phyloP scores from a whole-genome alignment of 352 stramenopile species.

The Globisporangium paddicum region DNA sequence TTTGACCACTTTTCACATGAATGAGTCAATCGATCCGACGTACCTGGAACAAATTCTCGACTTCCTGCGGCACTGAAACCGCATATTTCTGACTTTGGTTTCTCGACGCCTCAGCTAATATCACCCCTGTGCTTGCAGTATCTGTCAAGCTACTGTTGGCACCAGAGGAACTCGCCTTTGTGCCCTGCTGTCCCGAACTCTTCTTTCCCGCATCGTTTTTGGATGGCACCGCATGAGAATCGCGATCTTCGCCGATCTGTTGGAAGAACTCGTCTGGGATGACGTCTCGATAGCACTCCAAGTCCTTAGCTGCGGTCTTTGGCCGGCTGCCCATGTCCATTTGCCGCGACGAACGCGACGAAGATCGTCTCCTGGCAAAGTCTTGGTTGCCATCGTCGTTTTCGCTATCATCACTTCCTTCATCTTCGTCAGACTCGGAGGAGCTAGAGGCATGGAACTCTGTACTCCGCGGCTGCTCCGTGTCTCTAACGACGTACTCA shows the following conservation, averaged over 20 bases:
- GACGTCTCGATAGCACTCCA: slow-evolving; percentile 51
- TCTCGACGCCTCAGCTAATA: not conserved
- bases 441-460: slow-evolving; percentile 61
- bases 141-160: not conserved
- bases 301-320: slow-evolving; percentile 48
- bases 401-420: slow-evolving; percentile 9
- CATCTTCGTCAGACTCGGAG: slow-evolving; percentile 34
- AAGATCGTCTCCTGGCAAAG: not conserved
- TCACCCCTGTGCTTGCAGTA: not conserved
- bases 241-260: slow-evolving; percentile 17
- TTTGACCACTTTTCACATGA: no score
- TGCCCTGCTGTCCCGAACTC: not conserved
- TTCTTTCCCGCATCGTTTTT: not conserved
- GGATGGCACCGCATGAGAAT: not conserved
- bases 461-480: slow-evolving; percentile 41
- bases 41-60: slow-evolving; percentile 59
- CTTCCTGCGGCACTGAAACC: slow-evolving; percentile 42
- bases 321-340: slow-evolving; percentile 15
- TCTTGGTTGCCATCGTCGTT: slow-evolving; percentile 7
- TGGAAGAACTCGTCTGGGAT: slow-evolving; percentile 51
- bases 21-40: not conserved
- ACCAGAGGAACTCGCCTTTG: not conserved
- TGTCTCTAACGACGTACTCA: slow-evolving; percentile 58
- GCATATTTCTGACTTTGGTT: slow-evolving; percentile 16
- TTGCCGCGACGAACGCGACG: not conserved